Conservation (phyloP, 106 monocot species). For the Allium fistulosum region DNA sequence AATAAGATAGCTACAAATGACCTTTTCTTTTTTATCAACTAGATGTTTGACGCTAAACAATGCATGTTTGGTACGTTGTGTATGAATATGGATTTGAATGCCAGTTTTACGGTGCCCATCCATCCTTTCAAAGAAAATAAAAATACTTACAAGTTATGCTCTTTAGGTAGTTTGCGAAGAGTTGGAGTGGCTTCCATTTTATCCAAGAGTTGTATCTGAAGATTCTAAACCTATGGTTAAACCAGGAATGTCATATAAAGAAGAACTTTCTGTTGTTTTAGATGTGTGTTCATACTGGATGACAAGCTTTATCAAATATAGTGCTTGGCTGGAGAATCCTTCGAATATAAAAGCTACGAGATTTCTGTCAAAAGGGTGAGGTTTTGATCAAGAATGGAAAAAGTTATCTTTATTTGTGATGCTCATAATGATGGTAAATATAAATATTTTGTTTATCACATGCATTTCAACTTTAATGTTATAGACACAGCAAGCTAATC, state of each 20-base stretch:
- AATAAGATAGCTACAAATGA: too few species aligned
- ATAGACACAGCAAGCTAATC: slow-evolving; percentile 68
- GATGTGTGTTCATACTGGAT: slow-evolving; percentile 94
- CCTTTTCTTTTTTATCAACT: too few species aligned
- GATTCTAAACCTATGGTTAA: slow-evolving; percentile 28
- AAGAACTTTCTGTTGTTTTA: slow-evolving; percentile 54
- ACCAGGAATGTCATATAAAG: slow-evolving; percentile 23
- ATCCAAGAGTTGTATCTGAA: slow-evolving; percentile 24
- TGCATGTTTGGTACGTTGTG: too few species aligned
- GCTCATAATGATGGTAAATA: background rate
- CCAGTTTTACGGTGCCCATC: too few species aligned
- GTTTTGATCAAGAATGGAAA: slow-evolving; percentile 10
- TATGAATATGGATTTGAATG: too few species aligned
- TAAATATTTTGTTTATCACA: slow-evolving; percentile 1
- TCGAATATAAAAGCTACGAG: slow-evolving; percentile 92
- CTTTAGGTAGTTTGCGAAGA: slow-evolving; percentile 94
- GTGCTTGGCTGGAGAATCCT: slow-evolving; percentile 81
- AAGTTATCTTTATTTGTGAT: background rate
- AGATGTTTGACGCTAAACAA: too few species aligned
- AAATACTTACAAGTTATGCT: background rate
- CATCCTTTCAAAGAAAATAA: too few species aligned
- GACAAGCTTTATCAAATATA: slow-evolving; percentile 92
- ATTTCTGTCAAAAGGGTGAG: slow-evolving; percentile 86
- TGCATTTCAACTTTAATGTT: slow-evolving; percentile 6
- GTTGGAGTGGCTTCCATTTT: slow-evolving; percentile 97